A percentile compares a stretch with the other conserved stretches of the same genome.
Conservation (phyloP, 2,329 filamentous ascomycete genomes). For the Camptophora hylomeconis region DNA sequence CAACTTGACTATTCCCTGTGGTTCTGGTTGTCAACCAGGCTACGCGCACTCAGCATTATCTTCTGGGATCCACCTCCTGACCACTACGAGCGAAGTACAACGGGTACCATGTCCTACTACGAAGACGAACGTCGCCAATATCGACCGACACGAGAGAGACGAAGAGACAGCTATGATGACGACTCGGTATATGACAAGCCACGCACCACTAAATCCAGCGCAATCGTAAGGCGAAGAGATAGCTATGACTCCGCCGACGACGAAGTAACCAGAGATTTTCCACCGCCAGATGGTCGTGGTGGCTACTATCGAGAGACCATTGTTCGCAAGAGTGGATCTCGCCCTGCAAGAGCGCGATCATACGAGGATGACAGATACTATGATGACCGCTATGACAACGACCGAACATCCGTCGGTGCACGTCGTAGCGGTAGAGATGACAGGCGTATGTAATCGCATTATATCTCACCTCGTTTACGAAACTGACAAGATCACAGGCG, state of each 20-base stretch:
- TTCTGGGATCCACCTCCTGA: slow-evolving; percentile 1
- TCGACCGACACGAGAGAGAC: slow-evolving; percentile 26
- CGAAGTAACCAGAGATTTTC: slow-evolving; percentile 74
- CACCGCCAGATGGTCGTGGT: slow-evolving; percentile 46
- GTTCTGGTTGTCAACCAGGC: slow-evolving; percentile 12
- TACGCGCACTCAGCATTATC: slow-evolving; percentile 4
- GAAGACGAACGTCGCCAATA: slow-evolving; percentile 35
- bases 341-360: slow-evolving; percentile 23
- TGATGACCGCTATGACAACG: slow-evolving; percentile 35
- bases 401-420: slow-evolving; percentile 18
- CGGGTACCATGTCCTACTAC: slow-evolving; percentile 33
- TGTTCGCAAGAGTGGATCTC: slow-evolving; percentile 22
- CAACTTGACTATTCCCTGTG: slow-evolving; percentile 12
- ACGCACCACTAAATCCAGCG: slow-evolving; percentile 11
- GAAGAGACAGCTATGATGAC: slow-evolving; percentile 13
- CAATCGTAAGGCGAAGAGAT: slow-evolving; percentile 38
- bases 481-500: slow-evolving; percentile 5
- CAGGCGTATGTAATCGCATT: slow-evolving; percentile 19
- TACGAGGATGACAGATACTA: slow-evolving; percentile 22
- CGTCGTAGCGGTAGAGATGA: slow-evolving; percentile 14
- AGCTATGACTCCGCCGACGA: slow-evolving; percentile 59
- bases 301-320: slow-evolving; percentile 21
- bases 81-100: too few relatives aligned
- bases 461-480: slow-evolving; percentile 1
- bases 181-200: slow-evolving; percentile 5